A percentile compares a stretch with the other conserved stretches of the same genome.
These are phyloP conservation scores for Fraxinus angustifolia DNA, from an alignment of 305 asterid genomes.

Conservation along the genomic window DNA sequence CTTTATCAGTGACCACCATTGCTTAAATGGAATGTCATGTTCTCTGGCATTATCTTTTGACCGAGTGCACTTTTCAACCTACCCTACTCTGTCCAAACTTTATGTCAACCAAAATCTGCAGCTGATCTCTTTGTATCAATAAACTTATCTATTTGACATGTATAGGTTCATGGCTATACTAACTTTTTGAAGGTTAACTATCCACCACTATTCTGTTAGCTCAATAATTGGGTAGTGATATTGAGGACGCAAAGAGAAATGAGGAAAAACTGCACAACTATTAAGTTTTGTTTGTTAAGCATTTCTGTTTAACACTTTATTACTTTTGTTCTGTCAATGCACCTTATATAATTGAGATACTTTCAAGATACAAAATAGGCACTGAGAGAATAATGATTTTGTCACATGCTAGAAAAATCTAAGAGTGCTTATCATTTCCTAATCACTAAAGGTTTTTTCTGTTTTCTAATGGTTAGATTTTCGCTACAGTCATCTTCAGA, in stretches of 20 bases:
- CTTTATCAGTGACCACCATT: background rate
- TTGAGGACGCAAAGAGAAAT: background rate
- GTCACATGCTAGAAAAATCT: conserved; percentile 12
- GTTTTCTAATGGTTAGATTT: conserved; percentile 56
- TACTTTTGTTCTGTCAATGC: background rate
- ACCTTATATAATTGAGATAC: background rate
- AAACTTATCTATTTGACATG: conserved; percentile 9
- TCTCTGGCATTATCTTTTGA: conserved; percentile 7
- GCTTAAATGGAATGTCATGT: background rate
- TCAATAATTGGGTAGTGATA: background rate
- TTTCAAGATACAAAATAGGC: background rate
- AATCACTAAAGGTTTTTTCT: conserved; percentile 13
- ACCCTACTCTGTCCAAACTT: background rate
- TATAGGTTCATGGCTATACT: background rate
- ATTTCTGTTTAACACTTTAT: background rate
- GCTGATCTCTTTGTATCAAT: conserved; percentile 2
- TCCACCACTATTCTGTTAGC: background rate
- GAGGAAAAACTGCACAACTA: background rate
- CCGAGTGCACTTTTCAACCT: conserved; percentile 2
- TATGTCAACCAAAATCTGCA: conserved; percentile 1
- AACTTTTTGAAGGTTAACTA: background rate
- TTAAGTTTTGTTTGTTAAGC: background rate
- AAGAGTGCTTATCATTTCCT: background rate
- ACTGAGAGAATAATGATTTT: conserved; percentile 9
- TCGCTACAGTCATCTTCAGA: conserved; percentile 81